These are phyloP conservation scores for Dactylellina haptotyla DNA, from an alignment of 2,329 filamentous ascomycete species.

Conservation along the genomic window DNA sequence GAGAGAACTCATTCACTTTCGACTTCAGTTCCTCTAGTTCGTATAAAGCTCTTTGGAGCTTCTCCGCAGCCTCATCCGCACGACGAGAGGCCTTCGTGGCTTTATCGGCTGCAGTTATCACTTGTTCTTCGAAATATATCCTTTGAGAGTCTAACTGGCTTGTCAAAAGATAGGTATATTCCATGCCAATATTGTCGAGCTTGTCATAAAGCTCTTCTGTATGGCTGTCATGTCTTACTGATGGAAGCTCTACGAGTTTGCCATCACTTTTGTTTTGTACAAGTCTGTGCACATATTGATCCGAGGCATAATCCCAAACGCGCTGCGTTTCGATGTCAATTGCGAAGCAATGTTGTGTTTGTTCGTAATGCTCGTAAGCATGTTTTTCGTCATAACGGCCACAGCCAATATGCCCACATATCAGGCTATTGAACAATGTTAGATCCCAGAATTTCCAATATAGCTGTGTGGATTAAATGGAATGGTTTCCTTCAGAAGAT, in stretches of 20 bases:
- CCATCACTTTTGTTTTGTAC: conserved; percentile 94
- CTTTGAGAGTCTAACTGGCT: conserved; percentile 93
- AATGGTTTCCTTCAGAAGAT: no score
- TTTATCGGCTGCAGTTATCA: conserved; percentile 89
- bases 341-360: conserved; percentile 77
- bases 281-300: conserved; percentile 93
- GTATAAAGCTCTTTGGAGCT: conserved; percentile 65
- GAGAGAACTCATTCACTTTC: conserved; percentile 67
- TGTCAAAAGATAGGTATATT: conserved; percentile 93
- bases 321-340: conserved; percentile 93
- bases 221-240: conserved; percentile 54
- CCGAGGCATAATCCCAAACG: conserved; percentile 97
- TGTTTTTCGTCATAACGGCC: conserved; percentile 87
- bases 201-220: conserved; percentile 66
- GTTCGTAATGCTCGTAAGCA: conserved; percentile 58
- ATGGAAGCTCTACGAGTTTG: conserved; percentile 88
- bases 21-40: conserved; percentile 68
- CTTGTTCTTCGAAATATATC: conserved; percentile 90
- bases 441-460: neutral
- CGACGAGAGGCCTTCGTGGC: conserved; percentile 60
- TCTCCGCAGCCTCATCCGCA: conserved; percentile 63
- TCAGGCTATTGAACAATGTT: conserved; percentile 50
- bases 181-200: conserved; percentile 81
- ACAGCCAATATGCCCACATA: conserved; percentile 75
- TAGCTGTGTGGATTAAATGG: no score